Percentiles rank a stretch among this genome's conserved stretches.
These are phyloP conservation scores for Piromyces sp. DNA, from an alignment of 192 early-diverging fungal genomes.

Conservation along the genomic window DNA sequence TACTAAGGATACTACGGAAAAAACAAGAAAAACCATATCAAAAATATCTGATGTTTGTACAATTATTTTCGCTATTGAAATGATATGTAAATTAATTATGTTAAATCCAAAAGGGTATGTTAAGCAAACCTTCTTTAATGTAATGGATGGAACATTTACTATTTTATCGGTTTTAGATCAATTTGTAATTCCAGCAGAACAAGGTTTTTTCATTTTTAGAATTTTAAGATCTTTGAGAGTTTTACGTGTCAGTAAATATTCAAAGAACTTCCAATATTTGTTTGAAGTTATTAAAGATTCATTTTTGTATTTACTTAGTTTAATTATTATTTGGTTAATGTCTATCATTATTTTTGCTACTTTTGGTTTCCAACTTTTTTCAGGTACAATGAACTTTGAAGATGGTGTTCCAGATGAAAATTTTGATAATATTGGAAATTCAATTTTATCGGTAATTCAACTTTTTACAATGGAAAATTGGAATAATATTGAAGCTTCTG, in stretches of 20 bases:
- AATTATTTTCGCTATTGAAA: neutral
- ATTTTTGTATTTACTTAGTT: neutral
- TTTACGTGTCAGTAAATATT: neutral
- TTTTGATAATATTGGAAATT: neutral
- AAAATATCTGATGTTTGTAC: neutral
- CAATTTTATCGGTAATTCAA: neutral
- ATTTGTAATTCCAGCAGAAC: neutral
- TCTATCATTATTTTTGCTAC: neutral
- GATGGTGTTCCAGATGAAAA: neutral
- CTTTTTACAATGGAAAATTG: neutral
- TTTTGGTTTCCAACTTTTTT: neutral
- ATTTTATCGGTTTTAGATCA: neutral
- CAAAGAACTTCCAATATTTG: neutral
- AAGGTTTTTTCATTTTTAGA: neutral
- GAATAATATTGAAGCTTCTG: neutral
- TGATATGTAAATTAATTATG: neutral
- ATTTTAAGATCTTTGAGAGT: neutral
- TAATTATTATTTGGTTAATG: neutral
- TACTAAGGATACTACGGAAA: neutral
- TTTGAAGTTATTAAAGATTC: neutral
- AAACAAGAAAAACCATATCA: neutral
- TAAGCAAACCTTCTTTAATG: neutral
- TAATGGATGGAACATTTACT: neutral
- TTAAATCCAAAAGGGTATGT: neutral
- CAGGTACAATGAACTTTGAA: neutral